Base-by-base conservation (phyloP, 176 grass and related monocot genomes). In the Stipa capillata region DNA sequence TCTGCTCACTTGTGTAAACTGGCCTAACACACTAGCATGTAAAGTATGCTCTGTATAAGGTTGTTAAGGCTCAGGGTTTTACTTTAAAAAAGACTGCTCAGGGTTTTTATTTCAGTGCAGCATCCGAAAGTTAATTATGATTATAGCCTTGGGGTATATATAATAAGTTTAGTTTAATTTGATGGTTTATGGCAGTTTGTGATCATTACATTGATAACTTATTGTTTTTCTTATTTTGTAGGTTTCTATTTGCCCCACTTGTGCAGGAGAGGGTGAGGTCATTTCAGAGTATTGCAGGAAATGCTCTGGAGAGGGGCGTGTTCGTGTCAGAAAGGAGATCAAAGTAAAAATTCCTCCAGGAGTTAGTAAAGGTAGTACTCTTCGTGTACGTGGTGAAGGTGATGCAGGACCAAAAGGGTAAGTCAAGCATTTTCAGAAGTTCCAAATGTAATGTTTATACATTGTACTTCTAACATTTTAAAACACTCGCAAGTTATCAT, bases 401-500 rank as follows among this genome's bases (percentile, higher is more conserved):
- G 95, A 98, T 76, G 95, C 91, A 7, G 95, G 95, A 74, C 95
- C 87, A n/a, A 98, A 90, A 94, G 95, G 92, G 95, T 98, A 94
- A 79, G 78, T 16, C 33, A 80, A 79, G 18, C 67, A 31, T 67
- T 15, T 55, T 74, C n/a, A 69, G 56, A 81, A 58, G 14, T 50
- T 70, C 35, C 56, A 53, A 84, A 67, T 15, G 32, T 29, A 69
- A 33, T 74, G 17, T 28, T 63, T 69, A 56, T 85, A 67, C 41
- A 68, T 72, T 24, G 12, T 69, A 32, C 32, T 23, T 59, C 1
- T n/a, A 68, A 78, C 40, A 64, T 73, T 76, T n/a, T 28, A 11
- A 62, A 72, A 39, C 53, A 35, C 31, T 81, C 17, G 1, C 31
- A 67, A 72, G 37, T 82, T 27, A 54, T 64, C 60, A 79, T 70